A percentile compares a stretch with the other conserved stretches of the same genome.
Conservation (phyloP, 495 filamentous ascomycete species). For the Neurospora discreta region DNA sequence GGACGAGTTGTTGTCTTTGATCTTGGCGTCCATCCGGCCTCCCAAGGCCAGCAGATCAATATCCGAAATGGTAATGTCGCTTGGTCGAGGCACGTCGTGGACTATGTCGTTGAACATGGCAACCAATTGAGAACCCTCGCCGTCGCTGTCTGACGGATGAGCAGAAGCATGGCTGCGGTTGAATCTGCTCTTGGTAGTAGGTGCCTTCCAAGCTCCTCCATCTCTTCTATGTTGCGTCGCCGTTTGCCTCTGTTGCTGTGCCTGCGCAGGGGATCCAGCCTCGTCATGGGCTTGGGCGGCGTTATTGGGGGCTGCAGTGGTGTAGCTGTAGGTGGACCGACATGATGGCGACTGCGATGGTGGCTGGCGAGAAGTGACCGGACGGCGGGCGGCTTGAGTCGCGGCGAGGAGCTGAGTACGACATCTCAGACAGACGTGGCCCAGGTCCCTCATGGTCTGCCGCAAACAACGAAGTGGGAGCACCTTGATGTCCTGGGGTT, state of each 20-base stretch:
- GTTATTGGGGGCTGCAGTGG: slow-evolving; percentile 1
- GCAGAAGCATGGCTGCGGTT: slow-evolving; percentile 1
- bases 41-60: not conserved
- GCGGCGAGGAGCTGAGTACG: slow-evolving; percentile 8
- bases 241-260: not conserved
- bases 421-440: slow-evolving; percentile 20
- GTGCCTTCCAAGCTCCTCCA: not conserved
- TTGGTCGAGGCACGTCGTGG: not conserved
- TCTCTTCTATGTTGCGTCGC: not conserved
- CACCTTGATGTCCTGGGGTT: not conserved
- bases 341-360: not conserved
- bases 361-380: not conserved
- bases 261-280: not conserved
- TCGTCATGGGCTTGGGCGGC: not conserved
- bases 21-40: not conserved
- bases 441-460: slow-evolving; percentile 17
- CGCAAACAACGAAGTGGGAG: not conserved
- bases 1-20: not conserved
- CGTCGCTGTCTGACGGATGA: not conserved
- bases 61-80: not conserved
- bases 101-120: slow-evolving; percentile 15
- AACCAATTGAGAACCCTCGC: slow-evolving; percentile 1
- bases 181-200: not conserved
- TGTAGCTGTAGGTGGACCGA: not conserved
- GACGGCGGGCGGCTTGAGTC: not conserved